These are phyloP conservation scores for Gracilaria gracilis DNA, from an alignment of 23 red algal genomes.

Conservation along the genomic window DNA sequence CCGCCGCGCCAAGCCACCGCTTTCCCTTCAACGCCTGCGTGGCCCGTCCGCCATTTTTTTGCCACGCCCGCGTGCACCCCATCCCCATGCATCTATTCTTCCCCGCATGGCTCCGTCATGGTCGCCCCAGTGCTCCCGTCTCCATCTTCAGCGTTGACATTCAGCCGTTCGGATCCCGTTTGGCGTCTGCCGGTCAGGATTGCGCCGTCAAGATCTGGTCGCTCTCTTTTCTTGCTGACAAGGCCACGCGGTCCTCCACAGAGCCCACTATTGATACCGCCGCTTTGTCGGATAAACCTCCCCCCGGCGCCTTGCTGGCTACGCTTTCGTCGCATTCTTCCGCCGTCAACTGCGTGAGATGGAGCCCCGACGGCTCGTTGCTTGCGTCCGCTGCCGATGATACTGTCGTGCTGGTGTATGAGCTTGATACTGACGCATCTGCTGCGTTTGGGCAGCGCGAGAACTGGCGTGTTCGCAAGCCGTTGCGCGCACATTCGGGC, in stretches of 20 bases:
- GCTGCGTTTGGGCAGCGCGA: slow-evolving; percentile 68
- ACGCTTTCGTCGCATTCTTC: slow-evolving; percentile 73
- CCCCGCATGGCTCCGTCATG: slow-evolving; percentile 88
- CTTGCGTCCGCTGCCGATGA: slow-evolving; percentile 95
- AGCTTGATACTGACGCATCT: slow-evolving; percentile 1
- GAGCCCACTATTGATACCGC: slow-evolving; percentile 16
- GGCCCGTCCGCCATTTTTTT: too few species aligned
- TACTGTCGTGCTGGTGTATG: slow-evolving; percentile 84
- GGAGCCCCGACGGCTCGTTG: slow-evolving; percentile 73
- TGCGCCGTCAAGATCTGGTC: slow-evolving; percentile 91
- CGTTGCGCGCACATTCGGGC: slow-evolving; percentile 79
- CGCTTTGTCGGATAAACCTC: slow-evolving; percentile 43
- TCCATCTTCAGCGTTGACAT: slow-evolving; percentile 90
- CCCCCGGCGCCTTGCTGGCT: slow-evolving; percentile 79
- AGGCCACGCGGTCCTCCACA: slow-evolving; percentile 22
- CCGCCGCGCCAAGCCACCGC: background rate
- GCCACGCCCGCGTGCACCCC: background rate
- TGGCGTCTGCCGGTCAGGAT: slow-evolving; percentile 96
- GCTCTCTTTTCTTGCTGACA: slow-evolving; percentile 56
- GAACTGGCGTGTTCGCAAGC: slow-evolving; percentile 74
- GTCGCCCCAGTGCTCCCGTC: slow-evolving; percentile 18
- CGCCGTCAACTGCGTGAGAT: slow-evolving; percentile 94
- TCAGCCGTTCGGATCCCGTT: slow-evolving; percentile 67
- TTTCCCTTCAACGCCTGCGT: too few species aligned
- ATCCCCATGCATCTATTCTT: slow-evolving; percentile 78